Evolutionary conservation across 257 asterid species (phyloP).

Genomic region (Nicotiana otophora): DNA sequence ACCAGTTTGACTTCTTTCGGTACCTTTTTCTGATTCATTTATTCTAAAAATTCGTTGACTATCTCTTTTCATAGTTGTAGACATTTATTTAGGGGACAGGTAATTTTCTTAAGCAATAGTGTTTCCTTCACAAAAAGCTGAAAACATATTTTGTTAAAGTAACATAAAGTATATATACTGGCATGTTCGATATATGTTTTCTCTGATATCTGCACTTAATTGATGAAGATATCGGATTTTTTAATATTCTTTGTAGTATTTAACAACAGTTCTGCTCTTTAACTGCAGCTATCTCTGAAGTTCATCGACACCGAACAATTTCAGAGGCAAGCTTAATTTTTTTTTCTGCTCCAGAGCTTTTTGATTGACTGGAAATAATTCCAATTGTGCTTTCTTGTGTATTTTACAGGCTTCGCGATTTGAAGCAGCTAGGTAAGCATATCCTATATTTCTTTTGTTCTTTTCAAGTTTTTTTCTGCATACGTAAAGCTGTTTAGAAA

Average conservation of each 20-base stretch:
- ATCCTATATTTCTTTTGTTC: not conserved
- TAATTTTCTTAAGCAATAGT: not conserved
- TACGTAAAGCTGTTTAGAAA: not conserved
- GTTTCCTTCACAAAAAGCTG: not conserved
- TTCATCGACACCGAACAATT: conserved; percentile 85
- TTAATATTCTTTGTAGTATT: not conserved
- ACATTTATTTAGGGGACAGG: not conserved
- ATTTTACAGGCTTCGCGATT: conserved; percentile 77
- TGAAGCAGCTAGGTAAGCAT: conserved; percentile 84
- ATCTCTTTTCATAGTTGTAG: not conserved
- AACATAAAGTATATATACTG: not conserved
- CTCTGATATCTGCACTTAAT: not conserved
- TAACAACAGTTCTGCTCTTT: not conserved
- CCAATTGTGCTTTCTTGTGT: conserved; percentile 10
- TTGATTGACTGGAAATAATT: conserved; percentile 5
- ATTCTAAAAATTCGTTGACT: not conserved
- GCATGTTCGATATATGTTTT: not conserved
- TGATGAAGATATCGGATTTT: not conserved
- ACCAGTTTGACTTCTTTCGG: not conserved
- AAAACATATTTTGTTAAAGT: not conserved
- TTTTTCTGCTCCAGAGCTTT: not conserved
- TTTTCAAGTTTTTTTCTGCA: not conserved
- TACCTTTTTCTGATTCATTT: not conserved
- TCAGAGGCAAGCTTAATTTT: conserved; percentile 55
- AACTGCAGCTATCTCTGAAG: conserved; percentile 71